Percentiles rank a stretch among this genome's conserved stretches.
Evolutionary conservation across 306 rosid species (phyloP).

Genomic region (Gastrolobium bilobum): DNA sequence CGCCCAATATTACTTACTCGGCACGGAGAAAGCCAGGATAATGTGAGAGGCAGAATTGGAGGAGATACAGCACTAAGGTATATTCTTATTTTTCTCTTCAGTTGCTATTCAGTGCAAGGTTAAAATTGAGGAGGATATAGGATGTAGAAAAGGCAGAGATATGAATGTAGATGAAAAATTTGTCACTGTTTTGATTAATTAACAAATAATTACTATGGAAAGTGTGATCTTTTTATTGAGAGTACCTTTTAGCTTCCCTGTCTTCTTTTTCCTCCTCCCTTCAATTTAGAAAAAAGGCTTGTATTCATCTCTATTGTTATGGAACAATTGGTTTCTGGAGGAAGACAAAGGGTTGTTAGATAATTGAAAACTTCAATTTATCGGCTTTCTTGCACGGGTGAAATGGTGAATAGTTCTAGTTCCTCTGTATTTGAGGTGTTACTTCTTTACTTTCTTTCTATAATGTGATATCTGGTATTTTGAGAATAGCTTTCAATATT

Average conservation of each 20-base stretch:
- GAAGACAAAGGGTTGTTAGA: constrained; percentile 25
- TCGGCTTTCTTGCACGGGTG: constrained; percentile 23
- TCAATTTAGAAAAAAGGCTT: constrained; percentile 14
- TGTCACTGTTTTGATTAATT: constrained; percentile 20
- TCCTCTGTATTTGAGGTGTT: constrained; percentile 8
- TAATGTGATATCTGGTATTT: not conserved
- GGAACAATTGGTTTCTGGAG: constrained; percentile 16
- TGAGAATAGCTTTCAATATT: constrained; percentile 23
- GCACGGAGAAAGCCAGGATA: constrained; percentile 98
- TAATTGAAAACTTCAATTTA: not conserved
- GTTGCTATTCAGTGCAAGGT: constrained; percentile 15
- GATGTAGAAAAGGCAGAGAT: constrained; percentile 23
- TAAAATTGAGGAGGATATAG: constrained; percentile 27
- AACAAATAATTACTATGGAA: constrained; percentile 6
- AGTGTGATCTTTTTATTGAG: not conserved
- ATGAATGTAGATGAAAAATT: constrained; percentile 32
- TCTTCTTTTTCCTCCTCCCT: constrained; percentile 21
- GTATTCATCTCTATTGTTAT: constrained; percentile 6
- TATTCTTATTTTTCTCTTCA: constrained; percentile 31
- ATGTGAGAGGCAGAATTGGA: constrained; percentile 95
- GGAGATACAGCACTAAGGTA: constrained; percentile 92
- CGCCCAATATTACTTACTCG: constrained; percentile 98
- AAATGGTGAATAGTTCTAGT: constrained; percentile 35
- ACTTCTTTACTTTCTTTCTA: not conserved
- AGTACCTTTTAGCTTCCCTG: not conserved